phyloP scores from a whole-genome alignment of 805 yeast species.

The Maudiozyma serrabonitensis region DNA sequence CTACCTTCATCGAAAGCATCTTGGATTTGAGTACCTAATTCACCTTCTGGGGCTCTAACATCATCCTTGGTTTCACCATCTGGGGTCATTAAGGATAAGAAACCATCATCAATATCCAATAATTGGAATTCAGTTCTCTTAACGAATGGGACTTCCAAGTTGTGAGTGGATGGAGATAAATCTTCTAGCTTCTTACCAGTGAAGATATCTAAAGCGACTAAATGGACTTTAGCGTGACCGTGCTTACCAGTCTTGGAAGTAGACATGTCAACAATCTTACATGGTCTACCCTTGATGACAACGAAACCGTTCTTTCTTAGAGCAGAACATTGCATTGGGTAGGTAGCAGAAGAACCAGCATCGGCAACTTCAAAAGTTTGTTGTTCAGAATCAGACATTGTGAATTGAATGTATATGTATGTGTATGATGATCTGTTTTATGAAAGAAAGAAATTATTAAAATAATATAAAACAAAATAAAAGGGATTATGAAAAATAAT shows the following conservation, averaged over 20 bases:
- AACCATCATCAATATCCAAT: conserved; percentile 97
- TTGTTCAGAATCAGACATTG: conserved; percentile 37
- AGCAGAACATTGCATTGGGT: conserved; percentile 99
- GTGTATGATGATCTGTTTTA: neutral
- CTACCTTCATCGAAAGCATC: conserved; percentile 95
- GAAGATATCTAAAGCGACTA: conserved; percentile 98
- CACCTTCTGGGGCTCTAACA: conserved; percentile 97
- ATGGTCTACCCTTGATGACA: conserved; percentile 97
- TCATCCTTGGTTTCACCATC: conserved; percentile 99
- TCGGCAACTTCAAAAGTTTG: conserved; percentile 96
- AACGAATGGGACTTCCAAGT: conserved; percentile 99
- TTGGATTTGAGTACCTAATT: conserved; percentile 88
- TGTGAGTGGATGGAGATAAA: conserved; percentile 99
- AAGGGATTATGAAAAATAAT: neutral
- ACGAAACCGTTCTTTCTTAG: conserved; percentile 99
- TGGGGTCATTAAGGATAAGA: conserved; percentile 88
- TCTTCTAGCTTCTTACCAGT: conserved; percentile 99
- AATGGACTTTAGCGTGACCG: conserved; percentile 99
- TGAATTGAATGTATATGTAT: neutral
- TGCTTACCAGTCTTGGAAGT: conserved; percentile 99
- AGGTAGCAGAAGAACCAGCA: conserved; percentile 97
- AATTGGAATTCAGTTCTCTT: conserved; percentile 91
- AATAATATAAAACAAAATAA: too few species aligned
- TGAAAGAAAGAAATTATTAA: neutral
- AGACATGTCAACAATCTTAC: conserved; percentile 99